A percentile compares a stretch with the other conserved stretches of the same genome.
phyloP scores from a whole-genome alignment of 2,329 filamentous ascomycete genomes.

The Talaromyces islandicus region DNA sequence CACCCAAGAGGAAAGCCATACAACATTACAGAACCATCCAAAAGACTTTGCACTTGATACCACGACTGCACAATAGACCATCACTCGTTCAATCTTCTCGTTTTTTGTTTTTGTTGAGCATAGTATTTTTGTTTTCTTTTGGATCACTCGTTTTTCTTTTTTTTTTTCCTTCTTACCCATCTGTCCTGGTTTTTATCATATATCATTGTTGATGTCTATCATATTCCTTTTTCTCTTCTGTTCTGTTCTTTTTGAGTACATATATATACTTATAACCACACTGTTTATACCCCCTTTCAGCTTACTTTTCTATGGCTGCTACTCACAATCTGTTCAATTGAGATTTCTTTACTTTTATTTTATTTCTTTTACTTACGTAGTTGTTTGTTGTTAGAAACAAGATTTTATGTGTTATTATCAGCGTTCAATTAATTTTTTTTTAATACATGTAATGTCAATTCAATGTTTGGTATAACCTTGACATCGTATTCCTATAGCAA shows the following conservation, averaged over 20 bases:
- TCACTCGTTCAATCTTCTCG: not conserved
- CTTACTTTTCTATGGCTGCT: not conserved
- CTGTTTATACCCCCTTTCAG: not conserved
- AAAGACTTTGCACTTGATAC: not conserved
- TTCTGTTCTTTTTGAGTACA: not conserved
- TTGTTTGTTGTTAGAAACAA: not conserved
- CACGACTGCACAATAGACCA: not conserved
- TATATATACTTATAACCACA: not conserved
- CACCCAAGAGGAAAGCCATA: not conserved
- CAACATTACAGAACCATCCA: not conserved
- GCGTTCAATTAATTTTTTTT: no score
- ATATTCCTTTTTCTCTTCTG: not conserved
- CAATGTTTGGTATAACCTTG: no score
- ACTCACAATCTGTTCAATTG: not conserved
- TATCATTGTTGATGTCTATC: not conserved
- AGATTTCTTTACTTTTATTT: not conserved
- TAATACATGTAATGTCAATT: no score
- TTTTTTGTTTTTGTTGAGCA: not conserved
- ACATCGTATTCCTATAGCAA: no score
- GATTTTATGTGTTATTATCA: no score
- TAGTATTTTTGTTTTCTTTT: not conserved
- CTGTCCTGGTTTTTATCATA: not conserved
- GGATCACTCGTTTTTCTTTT: not conserved
- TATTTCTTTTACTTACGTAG: not conserved
- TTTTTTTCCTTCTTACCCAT: no score